Base-by-base conservation (phyloP, 1,284 basidiomycete species). In the Ustanciosporium gigantosporum region DNA sequence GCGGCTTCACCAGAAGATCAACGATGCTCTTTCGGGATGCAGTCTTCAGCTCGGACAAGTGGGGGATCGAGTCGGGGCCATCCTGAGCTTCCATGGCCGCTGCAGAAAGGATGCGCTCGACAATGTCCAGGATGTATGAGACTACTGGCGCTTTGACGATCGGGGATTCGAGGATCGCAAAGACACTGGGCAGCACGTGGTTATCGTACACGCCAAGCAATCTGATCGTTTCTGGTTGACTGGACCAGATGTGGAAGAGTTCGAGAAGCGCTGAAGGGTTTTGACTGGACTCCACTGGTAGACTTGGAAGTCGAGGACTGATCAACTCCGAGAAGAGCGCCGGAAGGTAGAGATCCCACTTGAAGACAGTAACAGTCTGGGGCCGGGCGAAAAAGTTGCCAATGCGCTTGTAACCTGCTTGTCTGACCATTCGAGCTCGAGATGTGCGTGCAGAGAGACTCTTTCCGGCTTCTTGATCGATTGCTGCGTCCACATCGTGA, bases 211-310 rank as follows among this genome's bases (percentile, higher is more conserved):
- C 79, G 36, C 87, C 85, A 17, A 97, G 82, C 72, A 85, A 85
- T 4, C 73, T 73, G 9, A 85, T 82, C 48, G 87, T 84, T 9
- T 86, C 82, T 1, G 80, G 80, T 21, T 84, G 82, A 8, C 81
- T 76, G 0, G 89, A 85, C 87, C 94, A 95, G 3, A 84, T 81
- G 52, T 87, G 84, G 77, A 97, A 88, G 1, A 98, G 82, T 25
- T 95, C 90, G 31, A 98, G 81, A 22, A 96, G 82, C 0, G 91
- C 87, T 0, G 92, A 94, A 0, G 93, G 91, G 0, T 90, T 84
- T 79, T 98, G 94, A 0, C 89, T 90, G 70, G 93, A 96, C 79
- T 98, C 94, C 37, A 81, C 81, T 47, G 89, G 86, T 19, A 98
- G 82, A 4, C 81, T 79, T 0, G 84, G 80, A 21, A 98, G 81